phyloP scores from a whole-genome alignment of 176 grass and related monocot genomes.

The Oryza longistaminata region DNA sequence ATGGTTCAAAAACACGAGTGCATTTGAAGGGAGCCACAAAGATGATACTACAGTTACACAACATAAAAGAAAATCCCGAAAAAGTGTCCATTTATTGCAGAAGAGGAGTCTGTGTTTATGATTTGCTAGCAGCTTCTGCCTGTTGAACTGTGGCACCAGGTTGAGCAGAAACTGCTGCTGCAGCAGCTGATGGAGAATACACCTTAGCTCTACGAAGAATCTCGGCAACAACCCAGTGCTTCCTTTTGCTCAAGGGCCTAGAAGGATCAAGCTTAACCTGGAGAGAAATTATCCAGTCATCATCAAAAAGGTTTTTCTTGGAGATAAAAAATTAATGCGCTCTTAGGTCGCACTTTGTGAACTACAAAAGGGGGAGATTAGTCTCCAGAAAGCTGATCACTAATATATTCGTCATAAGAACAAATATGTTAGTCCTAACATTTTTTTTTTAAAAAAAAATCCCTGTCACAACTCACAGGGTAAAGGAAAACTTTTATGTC shows the following conservation, averaged over 20 bases:
- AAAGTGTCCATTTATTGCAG: too few species aligned
- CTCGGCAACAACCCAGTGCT: slow-evolving; percentile 77
- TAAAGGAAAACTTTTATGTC: not conserved
- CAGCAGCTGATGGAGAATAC: slow-evolving; percentile 52
- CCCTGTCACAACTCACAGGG: not conserved
- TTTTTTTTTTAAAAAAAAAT: not conserved
- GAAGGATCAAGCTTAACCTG: slow-evolving; percentile 87
- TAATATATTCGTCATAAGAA: not conserved
- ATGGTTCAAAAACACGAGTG: too few species aligned
- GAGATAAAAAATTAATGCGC: not conserved
- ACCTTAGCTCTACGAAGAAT: slow-evolving; percentile 88
- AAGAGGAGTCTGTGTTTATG: too few species aligned
- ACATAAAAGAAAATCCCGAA: too few species aligned
- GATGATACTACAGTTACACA: too few species aligned
- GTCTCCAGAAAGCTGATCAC: not conserved
- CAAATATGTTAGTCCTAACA: not conserved
- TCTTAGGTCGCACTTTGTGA: not conserved
- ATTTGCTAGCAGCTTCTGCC: slow-evolving; percentile 2
- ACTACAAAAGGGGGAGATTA: not conserved
- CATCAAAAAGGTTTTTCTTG: not conserved
- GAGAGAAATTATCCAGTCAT: slow-evolving; percentile 1
- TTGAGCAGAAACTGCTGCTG: slow-evolving; percentile 11
- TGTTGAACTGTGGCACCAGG: slow-evolving; percentile 13
- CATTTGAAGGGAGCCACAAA: too few species aligned
- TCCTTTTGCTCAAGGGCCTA: slow-evolving; percentile 85